phyloP scores from a whole-genome alignment of 1,284 basidiomycete species.

The Malassezia obtusa region DNA sequence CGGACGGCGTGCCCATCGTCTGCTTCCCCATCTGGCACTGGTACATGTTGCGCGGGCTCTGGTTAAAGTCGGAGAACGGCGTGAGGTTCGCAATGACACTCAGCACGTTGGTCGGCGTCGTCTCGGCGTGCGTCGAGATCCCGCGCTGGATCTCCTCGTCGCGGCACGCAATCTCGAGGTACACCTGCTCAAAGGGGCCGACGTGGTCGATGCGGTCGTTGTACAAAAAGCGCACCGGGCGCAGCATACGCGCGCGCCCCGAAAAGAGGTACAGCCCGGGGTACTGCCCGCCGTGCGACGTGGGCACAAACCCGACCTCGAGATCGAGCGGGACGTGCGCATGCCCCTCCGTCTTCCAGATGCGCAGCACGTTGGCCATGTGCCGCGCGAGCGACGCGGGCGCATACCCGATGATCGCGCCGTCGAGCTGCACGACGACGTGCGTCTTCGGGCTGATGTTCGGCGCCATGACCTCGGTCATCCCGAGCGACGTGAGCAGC shows the following conservation, averaged over 20 bases:
- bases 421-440: conserved; percentile 85
- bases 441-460: conserved; percentile 67
- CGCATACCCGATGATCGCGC: conserved; percentile 91
- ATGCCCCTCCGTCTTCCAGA: conserved; percentile 87
- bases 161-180: conserved; percentile 93
- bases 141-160: conserved; percentile 75
- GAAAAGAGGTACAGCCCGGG: conserved; percentile 92
- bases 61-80: conserved; percentile 86
- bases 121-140: conserved; percentile 76
- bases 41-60: conserved; percentile 57
- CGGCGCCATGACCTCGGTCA: conserved; percentile 78
- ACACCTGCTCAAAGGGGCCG: conserved; percentile 96
- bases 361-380: conserved; percentile 72
- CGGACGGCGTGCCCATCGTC: conserved; percentile 96
- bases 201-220: conserved; percentile 83
- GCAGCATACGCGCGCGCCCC: conserved; percentile 85
- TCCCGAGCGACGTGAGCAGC: conserved; percentile 77
- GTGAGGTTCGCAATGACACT: conserved; percentile 62
- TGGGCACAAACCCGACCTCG: conserved; percentile 86
- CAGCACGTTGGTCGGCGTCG: conserved; percentile 86
- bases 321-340: conserved; percentile 75
- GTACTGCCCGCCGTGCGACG: conserved; percentile 86
- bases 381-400: conserved; percentile 63
- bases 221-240: conserved; percentile 80
- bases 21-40: conserved; percentile 96